phyloP scores from a whole-genome alignment of 257 asterid species.

The Penstemon newberryi region DNA sequence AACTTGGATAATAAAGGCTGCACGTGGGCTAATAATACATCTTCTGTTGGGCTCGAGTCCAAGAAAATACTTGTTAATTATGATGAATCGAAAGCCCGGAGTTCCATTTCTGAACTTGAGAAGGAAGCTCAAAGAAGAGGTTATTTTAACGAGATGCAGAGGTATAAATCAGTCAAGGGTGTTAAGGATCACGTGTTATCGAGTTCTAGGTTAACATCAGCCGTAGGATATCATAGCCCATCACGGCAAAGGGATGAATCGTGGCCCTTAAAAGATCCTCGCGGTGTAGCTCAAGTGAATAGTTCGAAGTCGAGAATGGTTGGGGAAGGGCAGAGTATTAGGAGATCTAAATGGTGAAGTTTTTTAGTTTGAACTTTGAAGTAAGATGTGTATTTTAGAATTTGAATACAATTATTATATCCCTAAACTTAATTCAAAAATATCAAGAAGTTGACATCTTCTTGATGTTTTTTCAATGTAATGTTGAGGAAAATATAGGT shows the following conservation, averaged over 20 bases:
- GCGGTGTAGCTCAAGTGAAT: not conserved
- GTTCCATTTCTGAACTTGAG: constrained; percentile 47
- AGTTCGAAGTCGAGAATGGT: not conserved
- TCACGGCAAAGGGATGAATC: not conserved
- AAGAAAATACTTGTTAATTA: not conserved
- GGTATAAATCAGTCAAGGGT: constrained; percentile 34
- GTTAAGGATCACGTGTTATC: constrained; percentile 2
- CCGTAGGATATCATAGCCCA: constrained; percentile 39
- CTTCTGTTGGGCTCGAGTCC: not conserved
- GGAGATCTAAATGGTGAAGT: constrained; percentile 62
- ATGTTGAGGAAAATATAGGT: constrained; percentile 1
- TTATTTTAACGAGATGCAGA: constrained; percentile 47
- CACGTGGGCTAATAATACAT: not conserved
- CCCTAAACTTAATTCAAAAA: not conserved
- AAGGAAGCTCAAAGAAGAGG: constrained; percentile 55
- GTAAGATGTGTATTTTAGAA: no score
- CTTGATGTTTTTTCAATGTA: constrained; percentile 30
- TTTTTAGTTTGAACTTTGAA: not conserved
- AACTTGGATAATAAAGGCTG: constrained; percentile 37
- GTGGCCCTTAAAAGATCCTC: not conserved
- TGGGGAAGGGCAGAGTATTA: constrained; percentile 37
- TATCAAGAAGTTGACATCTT: constrained; percentile 49
- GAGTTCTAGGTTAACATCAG: constrained; percentile 42
- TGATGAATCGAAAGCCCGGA: constrained; percentile 46
- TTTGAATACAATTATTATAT: no score